A percentile compares a stretch with the other conserved stretches of the same genome.
These are phyloP conservation scores for Ulmus americana DNA, from an alignment of 331 rosid species.

Conservation along the genomic window DNA sequence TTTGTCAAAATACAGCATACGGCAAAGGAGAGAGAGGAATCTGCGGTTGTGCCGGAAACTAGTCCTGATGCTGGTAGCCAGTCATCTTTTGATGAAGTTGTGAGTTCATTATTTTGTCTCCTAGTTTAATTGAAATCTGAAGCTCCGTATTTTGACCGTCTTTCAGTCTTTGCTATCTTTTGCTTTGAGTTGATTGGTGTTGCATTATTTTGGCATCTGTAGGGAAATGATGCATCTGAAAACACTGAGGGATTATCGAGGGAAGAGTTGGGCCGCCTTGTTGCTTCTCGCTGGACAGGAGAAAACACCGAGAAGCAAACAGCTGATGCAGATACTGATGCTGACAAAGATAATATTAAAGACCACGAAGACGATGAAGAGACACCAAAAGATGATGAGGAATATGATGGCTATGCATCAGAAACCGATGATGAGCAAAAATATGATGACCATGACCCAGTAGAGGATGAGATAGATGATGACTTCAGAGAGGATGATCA, in stretches of 20 bases:
- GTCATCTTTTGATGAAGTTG: conserved; percentile 31
- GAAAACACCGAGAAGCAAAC: conserved; percentile 47
- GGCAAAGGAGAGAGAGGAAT: conserved; percentile 27
- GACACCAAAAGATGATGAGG: conserved; percentile 40
- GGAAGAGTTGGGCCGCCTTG: conserved; percentile 96
- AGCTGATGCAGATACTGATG: conserved; percentile 40
- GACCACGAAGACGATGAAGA: conserved; percentile 41
- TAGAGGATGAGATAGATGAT: conserved; percentile 52
- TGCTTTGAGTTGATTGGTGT: conserved; percentile 11
- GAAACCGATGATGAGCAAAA: conserved; percentile 67
- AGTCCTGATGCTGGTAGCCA: conserved; percentile 28
- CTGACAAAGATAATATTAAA: conserved; percentile 31
- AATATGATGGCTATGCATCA: conserved; percentile 70
- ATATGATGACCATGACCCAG: conserved; percentile 39
- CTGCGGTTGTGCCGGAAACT: conserved; percentile 28
- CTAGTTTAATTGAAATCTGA: not conserved
- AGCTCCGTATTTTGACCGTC: not conserved
- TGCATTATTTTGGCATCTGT: conserved; percentile 21
- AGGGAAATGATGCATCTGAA: conserved; percentile 53
- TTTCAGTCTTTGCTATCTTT: not conserved
- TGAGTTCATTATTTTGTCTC: conserved; percentile 2
- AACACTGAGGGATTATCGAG: conserved; percentile 65
- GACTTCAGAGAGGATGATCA: conserved; percentile 51
- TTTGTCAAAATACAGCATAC: conserved; percentile 27
- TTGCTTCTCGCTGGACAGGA: conserved; percentile 99